phyloP scores from a whole-genome alignment of 2,329 filamentous ascomycete genomes.

The Monosporascus sp. region DNA sequence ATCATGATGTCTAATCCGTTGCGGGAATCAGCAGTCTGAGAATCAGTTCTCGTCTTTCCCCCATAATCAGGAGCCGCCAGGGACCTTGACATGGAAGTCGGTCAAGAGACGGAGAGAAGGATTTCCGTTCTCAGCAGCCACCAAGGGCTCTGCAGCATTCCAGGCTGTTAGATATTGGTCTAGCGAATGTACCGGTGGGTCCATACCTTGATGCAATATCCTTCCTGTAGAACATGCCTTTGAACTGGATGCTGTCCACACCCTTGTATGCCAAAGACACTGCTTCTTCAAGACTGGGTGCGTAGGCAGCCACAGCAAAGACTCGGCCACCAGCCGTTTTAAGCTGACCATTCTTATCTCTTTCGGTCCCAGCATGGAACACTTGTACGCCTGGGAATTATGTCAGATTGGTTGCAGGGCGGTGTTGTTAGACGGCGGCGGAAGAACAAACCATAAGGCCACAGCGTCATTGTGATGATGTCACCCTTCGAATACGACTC shows the following conservation, averaged over 20 bases:
- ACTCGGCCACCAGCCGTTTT: conserved; percentile 83
- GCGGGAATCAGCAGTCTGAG: too few relatives aligned
- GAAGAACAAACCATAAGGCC: conserved; percentile 48
- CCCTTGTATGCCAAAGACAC: conserved; percentile 85
- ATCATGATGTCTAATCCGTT: too few relatives aligned
- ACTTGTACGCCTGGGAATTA: conserved; percentile 56
- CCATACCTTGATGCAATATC: conserved; percentile 62
- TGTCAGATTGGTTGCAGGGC: conserved; percentile 58
- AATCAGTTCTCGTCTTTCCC: too few relatives aligned
- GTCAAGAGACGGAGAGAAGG: too few relatives aligned
- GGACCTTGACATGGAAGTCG: too few relatives aligned
- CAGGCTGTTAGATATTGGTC: too few relatives aligned
- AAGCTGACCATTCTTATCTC: conserved; percentile 54
- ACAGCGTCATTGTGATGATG: too few relatives aligned
- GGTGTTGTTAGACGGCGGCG: conserved; percentile 68
- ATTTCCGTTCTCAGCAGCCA: too few relatives aligned
- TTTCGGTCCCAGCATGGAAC: conserved; percentile 87
- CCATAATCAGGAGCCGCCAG: too few relatives aligned
- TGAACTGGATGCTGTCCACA: conserved; percentile 73
- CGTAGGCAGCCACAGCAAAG: conserved; percentile 78
- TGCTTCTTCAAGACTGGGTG: conserved; percentile 68
- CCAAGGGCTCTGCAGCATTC: too few relatives aligned
- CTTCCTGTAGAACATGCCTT: conserved; percentile 85
- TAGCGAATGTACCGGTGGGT: too few relatives aligned
- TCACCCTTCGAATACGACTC: too few relatives aligned